A percentile compares a stretch with the other conserved stretches of the same genome.
Evolutionary conservation across 768 basidiomycete genomes (phyloP).

Genomic region (Saitozyma sp.): DNA sequence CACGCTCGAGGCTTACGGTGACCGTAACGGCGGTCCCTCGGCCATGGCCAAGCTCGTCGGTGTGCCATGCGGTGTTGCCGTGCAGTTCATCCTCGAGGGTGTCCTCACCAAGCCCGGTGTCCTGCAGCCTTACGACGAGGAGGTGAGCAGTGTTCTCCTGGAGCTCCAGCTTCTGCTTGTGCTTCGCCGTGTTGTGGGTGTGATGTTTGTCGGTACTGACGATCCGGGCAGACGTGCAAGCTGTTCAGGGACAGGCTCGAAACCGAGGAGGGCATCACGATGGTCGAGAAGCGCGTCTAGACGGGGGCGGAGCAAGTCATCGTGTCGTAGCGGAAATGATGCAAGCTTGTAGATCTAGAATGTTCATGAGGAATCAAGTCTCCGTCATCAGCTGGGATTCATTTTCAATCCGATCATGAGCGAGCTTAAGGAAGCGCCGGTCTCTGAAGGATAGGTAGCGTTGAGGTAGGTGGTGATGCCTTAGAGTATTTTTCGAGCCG

Average conservation of each 20-base stretch:
- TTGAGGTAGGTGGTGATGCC: no score
- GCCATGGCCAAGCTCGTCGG: slow-evolving; percentile 92
- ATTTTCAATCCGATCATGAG: no score
- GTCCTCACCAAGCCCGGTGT: slow-evolving; percentile 75
- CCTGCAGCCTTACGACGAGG: slow-evolving; percentile 80
- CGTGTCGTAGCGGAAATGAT: no score
- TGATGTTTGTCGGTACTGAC: slow-evolving; percentile 3
- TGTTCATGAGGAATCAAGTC: no score
- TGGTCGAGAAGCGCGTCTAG: slow-evolving; percentile 49
- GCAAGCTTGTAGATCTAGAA: no score
- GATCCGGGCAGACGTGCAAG: slow-evolving; percentile 28
- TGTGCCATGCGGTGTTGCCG: slow-evolving; percentile 89
- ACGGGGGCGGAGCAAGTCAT: neutral
- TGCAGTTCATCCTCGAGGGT: slow-evolving; percentile 87
- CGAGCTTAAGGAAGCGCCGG: no score
- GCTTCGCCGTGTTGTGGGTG: no score
- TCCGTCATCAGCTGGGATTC: no score
- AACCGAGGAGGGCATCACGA: slow-evolving; percentile 47
- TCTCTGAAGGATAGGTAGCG: no score
- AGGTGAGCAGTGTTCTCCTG: slow-evolving; percentile 54
- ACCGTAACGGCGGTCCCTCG: slow-evolving; percentile 65
- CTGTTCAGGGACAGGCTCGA: slow-evolving; percentile 44
- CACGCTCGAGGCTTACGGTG: slow-evolving; percentile 85
- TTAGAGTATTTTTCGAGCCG: no score
- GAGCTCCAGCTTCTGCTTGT: no score